phyloP scores from a whole-genome alignment of 768 basidiomycete genomes.

The Mycena kentingensis region DNA sequence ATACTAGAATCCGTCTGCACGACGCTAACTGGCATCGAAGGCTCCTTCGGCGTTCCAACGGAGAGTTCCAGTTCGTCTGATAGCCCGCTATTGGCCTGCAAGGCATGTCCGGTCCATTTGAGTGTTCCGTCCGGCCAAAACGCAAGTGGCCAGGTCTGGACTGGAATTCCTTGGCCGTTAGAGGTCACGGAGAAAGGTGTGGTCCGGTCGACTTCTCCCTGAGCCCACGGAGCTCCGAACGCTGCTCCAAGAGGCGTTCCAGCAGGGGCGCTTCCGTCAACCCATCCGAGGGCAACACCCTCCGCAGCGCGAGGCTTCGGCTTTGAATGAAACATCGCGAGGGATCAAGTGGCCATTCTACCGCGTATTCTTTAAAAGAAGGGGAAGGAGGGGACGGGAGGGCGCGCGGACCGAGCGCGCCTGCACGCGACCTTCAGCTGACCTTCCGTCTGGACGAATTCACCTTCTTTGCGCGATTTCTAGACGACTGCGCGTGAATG shows the following conservation, averaged over 20 bases:
- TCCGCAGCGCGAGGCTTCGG: constrained; percentile 24
- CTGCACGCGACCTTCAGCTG: background rate
- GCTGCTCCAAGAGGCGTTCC: constrained; percentile 36
- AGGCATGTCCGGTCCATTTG: constrained; percentile 43
- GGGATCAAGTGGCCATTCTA: background rate
- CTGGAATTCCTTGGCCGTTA: constrained; percentile 26
- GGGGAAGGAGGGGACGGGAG: background rate
- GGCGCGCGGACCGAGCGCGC: background rate
- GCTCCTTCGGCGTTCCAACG: constrained; percentile 37
- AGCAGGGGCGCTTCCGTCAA: constrained; percentile 33
- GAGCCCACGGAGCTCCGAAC: constrained; percentile 40
- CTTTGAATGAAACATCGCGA: constrained; percentile 1
- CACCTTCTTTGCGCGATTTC: background rate
- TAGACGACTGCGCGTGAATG: background rate
- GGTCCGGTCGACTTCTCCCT: constrained; percentile 40
- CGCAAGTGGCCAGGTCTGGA: constrained; percentile 41
- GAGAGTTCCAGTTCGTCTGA: constrained; percentile 27
- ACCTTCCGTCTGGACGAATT: background rate
- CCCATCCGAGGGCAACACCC: constrained; percentile 34
- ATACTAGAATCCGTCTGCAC: constrained; percentile 24
- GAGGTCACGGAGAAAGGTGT: constrained; percentile 30
- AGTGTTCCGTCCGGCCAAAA: constrained; percentile 43
- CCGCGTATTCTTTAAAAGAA: constrained; percentile 4
- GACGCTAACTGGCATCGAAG: constrained; percentile 34
- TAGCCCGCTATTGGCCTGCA: constrained; percentile 31